Conservation (phyloP, 495 filamentous ascomycete genomes). For the Talaromyces adpressus region DNA sequence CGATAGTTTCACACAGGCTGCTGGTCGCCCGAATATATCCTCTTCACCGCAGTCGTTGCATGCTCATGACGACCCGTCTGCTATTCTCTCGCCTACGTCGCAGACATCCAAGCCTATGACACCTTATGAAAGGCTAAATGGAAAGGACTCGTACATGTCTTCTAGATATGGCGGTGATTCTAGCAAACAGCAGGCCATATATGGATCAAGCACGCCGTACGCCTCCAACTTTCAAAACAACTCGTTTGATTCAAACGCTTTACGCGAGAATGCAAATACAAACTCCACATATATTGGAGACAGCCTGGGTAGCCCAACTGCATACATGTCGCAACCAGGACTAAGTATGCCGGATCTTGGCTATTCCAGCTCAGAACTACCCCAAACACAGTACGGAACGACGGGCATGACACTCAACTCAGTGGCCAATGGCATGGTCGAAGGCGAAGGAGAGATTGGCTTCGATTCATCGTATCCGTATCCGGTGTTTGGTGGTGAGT, state of each 20-base stretch:
- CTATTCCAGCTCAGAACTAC: neutral
- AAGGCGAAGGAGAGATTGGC: conserved; percentile 47
- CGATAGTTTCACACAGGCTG: conserved; percentile 45
- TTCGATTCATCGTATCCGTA: conserved; percentile 62
- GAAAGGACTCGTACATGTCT: conserved; percentile 9
- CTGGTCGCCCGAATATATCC: neutral
- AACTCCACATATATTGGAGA: conserved; percentile 20
- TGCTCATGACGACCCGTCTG: conserved; percentile 9
- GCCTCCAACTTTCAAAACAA: conserved; percentile 2
- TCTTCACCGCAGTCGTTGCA: conserved; percentile 1
- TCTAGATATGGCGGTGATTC: neutral
- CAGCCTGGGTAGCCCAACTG: conserved; percentile 16
- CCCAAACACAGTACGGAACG: conserved; percentile 9
- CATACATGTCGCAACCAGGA: conserved; percentile 17
- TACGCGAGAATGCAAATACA: conserved; percentile 11
- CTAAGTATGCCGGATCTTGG: conserved; percentile 7
- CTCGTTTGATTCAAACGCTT: conserved; percentile 13
- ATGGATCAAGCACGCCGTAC: neutral
- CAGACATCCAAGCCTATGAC: conserved; percentile 10
- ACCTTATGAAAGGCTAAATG: neutral
- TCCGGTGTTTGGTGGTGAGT: conserved; percentile 78
- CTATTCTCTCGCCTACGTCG: conserved; percentile 10
- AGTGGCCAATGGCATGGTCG: conserved; percentile 25
- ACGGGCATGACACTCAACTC: conserved; percentile 18
- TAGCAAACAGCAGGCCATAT: conserved; percentile 11